Percentiles rank a stretch among this genome's conserved stretches.
Evolutionary conservation across 2,329 filamentous ascomycete genomes (phyloP).

Genomic region (Lasiodiplodia hormozganensis): DNA sequence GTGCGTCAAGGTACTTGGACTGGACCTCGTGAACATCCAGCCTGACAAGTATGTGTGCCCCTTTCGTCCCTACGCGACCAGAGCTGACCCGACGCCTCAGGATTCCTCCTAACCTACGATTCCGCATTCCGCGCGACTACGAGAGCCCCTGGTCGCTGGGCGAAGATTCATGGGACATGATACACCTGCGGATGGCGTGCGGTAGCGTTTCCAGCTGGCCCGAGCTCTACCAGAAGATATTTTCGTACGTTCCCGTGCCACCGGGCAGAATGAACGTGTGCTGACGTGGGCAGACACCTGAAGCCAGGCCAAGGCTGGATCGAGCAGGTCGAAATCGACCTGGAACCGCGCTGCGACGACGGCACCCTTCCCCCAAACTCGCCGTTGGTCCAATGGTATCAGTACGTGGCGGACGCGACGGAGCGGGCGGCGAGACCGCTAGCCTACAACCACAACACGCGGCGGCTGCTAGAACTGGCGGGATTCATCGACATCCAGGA

Average conservation of each 20-base stretch:
- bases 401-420: slow-evolving; percentile 72
- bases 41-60: slow-evolving; percentile 56
- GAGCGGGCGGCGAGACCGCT: slow-evolving; percentile 69
- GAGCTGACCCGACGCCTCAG: slow-evolving; percentile 53
- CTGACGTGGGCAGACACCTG: slow-evolving; percentile 67
- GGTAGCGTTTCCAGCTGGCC: slow-evolving; percentile 82
- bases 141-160: slow-evolving; percentile 76
- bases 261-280: background rate
- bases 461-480: slow-evolving; percentile 66
- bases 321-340: slow-evolving; percentile 91
- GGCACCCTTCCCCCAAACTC: slow-evolving; percentile 65
- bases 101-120: slow-evolving; percentile 73
- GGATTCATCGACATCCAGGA: slow-evolving; percentile 85
- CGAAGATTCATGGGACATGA: slow-evolving; percentile 77
- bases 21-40: slow-evolving; percentile 69
- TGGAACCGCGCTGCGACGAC: slow-evolving; percentile 75
- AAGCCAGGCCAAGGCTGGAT: slow-evolving; percentile 76
- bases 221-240: slow-evolving; percentile 73
- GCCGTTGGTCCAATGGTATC: slow-evolving; percentile 71
- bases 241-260: slow-evolving; percentile 58
- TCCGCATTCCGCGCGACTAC: slow-evolving; percentile 74
- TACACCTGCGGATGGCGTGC: slow-evolving; percentile 80
- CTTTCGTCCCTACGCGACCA: background rate
- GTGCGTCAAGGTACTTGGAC: slow-evolving; percentile 58
- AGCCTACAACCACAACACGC: slow-evolving; percentile 68